These are phyloP conservation scores for Sanchytrium tribonematis DNA, from an alignment of 371 early-diverging fungal genomes.

Conservation along the genomic window DNA sequence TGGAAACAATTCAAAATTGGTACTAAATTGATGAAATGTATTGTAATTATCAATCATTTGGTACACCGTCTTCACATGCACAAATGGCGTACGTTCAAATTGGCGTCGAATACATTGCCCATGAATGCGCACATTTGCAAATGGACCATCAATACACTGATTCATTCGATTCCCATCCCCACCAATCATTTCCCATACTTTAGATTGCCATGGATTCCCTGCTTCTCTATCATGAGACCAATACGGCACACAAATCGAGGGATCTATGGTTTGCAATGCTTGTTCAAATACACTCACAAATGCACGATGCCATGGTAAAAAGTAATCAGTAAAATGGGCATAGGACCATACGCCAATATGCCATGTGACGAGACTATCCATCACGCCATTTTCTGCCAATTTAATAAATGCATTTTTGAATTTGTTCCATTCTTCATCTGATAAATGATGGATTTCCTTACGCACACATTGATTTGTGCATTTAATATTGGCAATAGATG, in stretches of 20 bases:
- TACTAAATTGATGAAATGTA: background rate
- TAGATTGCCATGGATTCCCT: background rate
- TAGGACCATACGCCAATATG: background rate
- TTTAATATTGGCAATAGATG: background rate
- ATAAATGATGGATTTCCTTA: background rate
- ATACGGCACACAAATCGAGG: slow-evolving; percentile 7
- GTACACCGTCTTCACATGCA: background rate
- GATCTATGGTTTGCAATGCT: slow-evolving; percentile 8
- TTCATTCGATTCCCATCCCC: background rate
- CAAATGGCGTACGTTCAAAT: background rate
- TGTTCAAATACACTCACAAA: slow-evolving; percentile 11
- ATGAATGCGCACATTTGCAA: background rate
- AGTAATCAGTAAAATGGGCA: slow-evolving; percentile 3
- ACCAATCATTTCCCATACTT: background rate
- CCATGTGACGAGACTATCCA: background rate
- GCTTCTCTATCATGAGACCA: slow-evolving; percentile 1
- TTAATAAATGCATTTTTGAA: background rate
- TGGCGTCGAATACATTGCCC: background rate
- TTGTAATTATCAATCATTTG: background rate
- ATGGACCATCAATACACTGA: background rate
- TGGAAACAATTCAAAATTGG: background rate
- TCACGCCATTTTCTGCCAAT: background rate
- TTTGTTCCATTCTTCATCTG: background rate
- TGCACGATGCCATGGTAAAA: slow-evolving; percentile 16
- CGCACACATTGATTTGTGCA: background rate